Percentiles rank a stretch among this genome's conserved stretches.
Evolutionary conservation across 2,329 filamentous ascomycete genomes (phyloP).

Genomic region (Claviceps maximensis): DNA sequence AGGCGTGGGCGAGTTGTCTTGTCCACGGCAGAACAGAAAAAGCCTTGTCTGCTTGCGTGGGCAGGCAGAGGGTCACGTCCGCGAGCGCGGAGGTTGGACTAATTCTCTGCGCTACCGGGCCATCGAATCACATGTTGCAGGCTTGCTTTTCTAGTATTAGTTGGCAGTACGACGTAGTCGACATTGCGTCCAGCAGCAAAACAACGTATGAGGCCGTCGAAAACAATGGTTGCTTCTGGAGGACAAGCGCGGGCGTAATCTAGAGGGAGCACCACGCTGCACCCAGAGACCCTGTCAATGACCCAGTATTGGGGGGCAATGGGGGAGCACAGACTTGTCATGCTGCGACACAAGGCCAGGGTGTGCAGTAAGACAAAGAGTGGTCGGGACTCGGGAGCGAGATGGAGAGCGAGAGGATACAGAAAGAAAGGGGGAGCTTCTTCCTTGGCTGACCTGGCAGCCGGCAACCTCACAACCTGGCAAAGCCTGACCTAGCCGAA

Average conservation of each 20-base stretch:
- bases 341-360: background rate
- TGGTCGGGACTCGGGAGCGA: background rate
- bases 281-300: background rate
- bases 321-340: background rate
- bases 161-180: conserved; percentile 2
- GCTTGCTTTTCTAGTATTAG: background rate
- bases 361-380: conserved; percentile 2
- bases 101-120: background rate
- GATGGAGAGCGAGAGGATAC: background rate
- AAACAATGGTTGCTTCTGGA: background rate
- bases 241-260: background rate
- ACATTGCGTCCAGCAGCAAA: background rate
- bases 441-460: background rate
- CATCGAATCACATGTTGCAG: conserved; percentile 1
- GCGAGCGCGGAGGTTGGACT: background rate
- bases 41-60: background rate
- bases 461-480: background rate
- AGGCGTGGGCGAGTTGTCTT: background rate
- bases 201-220: background rate
- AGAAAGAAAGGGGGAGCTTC: background rate
- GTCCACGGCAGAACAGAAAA: background rate
- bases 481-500: background rate
- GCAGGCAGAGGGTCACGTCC: background rate
- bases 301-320: background rate
- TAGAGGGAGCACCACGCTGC: background rate